Evolutionary conservation across 805 yeast species (phyloP).

Genomic region (Cyberlindnera mrakii): DNA sequence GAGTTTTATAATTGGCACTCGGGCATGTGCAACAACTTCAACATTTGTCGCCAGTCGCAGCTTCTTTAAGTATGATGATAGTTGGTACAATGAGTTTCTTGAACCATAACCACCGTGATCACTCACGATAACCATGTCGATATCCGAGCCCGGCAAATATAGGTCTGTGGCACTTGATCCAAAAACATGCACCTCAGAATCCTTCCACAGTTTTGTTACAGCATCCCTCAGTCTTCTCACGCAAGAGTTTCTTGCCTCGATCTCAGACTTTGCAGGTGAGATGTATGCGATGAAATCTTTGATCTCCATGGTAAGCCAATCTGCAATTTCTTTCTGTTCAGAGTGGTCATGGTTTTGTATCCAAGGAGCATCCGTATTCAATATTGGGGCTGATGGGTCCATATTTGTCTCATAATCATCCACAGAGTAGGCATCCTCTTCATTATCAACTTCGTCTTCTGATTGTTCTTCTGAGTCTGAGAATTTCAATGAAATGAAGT

Average conservation of each 20-base stretch:
- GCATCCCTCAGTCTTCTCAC: slow-evolving; percentile 53
- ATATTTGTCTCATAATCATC: slow-evolving; percentile 21
- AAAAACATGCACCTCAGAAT: slow-evolving; percentile 75
- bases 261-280: slow-evolving; percentile 77
- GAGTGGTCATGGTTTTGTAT: slow-evolving; percentile 72
- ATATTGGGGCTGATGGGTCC: slow-evolving; percentile 6
- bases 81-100: slow-evolving; percentile 60
- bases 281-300: slow-evolving; percentile 78
- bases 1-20: slow-evolving; percentile 92
- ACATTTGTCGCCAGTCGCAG: slow-evolving; percentile 60
- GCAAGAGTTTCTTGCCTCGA: slow-evolving; percentile 56
- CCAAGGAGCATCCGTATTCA: slow-evolving; percentile 55
- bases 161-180: slow-evolving; percentile 94
- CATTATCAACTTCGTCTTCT: slow-evolving; percentile 14
- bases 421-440: slow-evolving; percentile 23
- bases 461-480: slow-evolving; percentile 23
- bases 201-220: slow-evolving; percentile 61
- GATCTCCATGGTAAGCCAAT: slow-evolving; percentile 83
- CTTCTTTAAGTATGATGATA: slow-evolving; percentile 63
- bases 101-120: slow-evolving; percentile 49
- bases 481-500: slow-evolving; percentile 35
- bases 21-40: slow-evolving; percentile 83
- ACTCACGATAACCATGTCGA: slow-evolving; percentile 84
- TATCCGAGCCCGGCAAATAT: slow-evolving; percentile 91
- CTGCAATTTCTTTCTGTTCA: slow-evolving; percentile 68